These are phyloP conservation scores for Talaromyces sp. DNA, from an alignment of 2,329 filamentous ascomycete genomes.

Conservation along the genomic window DNA sequence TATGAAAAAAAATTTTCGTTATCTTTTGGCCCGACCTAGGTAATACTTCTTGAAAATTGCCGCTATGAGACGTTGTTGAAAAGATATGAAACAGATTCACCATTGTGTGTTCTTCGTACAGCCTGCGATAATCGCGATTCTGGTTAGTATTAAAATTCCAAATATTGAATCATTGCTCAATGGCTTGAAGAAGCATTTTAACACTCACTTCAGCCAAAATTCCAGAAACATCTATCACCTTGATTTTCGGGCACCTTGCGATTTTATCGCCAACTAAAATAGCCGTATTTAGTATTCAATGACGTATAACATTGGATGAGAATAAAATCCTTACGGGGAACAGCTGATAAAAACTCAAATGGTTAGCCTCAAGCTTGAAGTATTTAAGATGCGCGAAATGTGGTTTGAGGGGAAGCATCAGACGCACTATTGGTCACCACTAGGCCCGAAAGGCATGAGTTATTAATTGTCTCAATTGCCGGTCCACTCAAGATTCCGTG, in stretches of 20 bases:
- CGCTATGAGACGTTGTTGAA: constrained; percentile 19
- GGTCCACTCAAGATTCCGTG: constrained; percentile 87
- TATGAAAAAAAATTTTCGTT: background rate
- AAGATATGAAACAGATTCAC: constrained; percentile 15
- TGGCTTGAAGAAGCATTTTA: background rate
- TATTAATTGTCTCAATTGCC: constrained; percentile 81
- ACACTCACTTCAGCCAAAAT: constrained; percentile 48
- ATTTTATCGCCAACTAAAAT: constrained; percentile 67
- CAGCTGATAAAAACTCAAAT: constrained; percentile 40
- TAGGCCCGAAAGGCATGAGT: constrained; percentile 69
- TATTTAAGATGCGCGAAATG: background rate
- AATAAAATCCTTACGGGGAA: constrained; percentile 4
- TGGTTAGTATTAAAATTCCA: background rate
- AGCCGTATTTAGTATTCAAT: background rate
- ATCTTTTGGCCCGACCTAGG: background rate
- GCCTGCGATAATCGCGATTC: background rate
- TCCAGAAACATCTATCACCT: constrained; percentile 87
- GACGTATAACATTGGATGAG: background rate
- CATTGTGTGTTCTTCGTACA: constrained; percentile 16
- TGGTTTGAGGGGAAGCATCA: background rate
- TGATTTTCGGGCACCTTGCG: constrained; percentile 70
- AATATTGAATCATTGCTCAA: background rate
- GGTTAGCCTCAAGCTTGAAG: constrained; percentile 58
- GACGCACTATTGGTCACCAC: constrained; percentile 62
- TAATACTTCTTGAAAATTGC: no score